These are phyloP conservation scores for Pyrenochaeta sp. DNA, from an alignment of 2,329 filamentous ascomycete genomes.

Conservation along the genomic window DNA sequence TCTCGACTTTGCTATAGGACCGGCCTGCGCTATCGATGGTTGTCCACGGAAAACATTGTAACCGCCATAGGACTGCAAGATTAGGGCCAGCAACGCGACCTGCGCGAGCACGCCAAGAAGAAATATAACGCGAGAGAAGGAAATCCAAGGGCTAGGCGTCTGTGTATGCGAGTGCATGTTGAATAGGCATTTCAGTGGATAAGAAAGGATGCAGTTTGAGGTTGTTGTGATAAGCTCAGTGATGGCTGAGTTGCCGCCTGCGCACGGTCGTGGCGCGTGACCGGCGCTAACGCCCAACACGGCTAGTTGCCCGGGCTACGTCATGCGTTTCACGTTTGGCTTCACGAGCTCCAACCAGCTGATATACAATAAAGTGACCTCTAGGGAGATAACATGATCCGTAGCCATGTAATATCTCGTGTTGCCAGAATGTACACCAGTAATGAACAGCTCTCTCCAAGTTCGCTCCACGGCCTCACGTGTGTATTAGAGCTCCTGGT, in stretches of 20 bases:
- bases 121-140: conserved; percentile 21
- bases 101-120: conserved; percentile 29
- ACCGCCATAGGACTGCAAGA: conserved; percentile 22
- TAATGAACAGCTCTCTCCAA: too few relatives aligned
- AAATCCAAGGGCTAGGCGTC: conserved; percentile 22
- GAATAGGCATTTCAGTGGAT: conserved; percentile 25
- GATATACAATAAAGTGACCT: too few relatives aligned
- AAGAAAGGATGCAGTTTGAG: conserved; percentile 12
- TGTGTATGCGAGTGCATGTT: conserved; percentile 27
- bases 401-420: too few relatives aligned
- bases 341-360: too few relatives aligned
- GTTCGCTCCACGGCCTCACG: too few relatives aligned
- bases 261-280: conserved; percentile 27
- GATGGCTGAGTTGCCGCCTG: conserved; percentile 29
- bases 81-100: conserved; percentile 27
- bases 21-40: conserved; percentile 14
- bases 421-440: too few relatives aligned
- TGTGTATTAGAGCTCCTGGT: too few relatives aligned
- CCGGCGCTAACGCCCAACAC: not conserved
- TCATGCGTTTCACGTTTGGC: not conserved
- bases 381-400: too few relatives aligned
- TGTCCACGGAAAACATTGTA: conserved; percentile 13
- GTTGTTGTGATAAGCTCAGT: conserved; percentile 21
- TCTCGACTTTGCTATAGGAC: conserved; percentile 2
- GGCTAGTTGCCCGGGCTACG: not conserved